Conservation (phyloP, 768 basidiomycete genomes). For the Boletus rubropictus region DNA sequence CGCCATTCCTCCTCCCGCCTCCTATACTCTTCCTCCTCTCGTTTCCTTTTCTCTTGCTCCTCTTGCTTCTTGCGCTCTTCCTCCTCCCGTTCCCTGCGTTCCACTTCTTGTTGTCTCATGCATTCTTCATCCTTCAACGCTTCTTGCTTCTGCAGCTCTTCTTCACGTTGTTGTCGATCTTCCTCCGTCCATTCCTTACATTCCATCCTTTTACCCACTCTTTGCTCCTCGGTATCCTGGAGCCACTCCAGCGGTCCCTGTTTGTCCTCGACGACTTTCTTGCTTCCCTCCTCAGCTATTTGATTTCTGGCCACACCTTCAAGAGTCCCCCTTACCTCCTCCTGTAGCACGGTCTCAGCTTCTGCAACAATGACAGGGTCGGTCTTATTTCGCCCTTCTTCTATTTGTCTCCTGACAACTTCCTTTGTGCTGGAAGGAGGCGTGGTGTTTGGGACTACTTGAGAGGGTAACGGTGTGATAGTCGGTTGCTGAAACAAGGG, state of each 20-base stretch:
- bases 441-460: neutral
- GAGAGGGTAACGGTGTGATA: constrained; percentile 21
- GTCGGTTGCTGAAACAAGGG: constrained; percentile 11
- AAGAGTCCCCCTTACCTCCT: neutral
- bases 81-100: constrained; percentile 23
- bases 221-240: neutral
- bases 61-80: neutral
- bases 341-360: neutral
- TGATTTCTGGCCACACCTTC: neutral
- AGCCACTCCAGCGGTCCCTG: neutral
- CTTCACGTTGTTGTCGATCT: neutral
- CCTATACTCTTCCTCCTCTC: constrained; percentile 29
- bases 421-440: constrained; percentile 20
- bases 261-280: constrained; percentile 16
- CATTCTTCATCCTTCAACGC: constrained; percentile 12
- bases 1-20: constrained; percentile 32
- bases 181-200: neutral
- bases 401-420: constrained; percentile 38
- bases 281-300: constrained; percentile 15
- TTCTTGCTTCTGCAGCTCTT: constrained; percentile 1
- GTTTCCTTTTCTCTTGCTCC: constrained; percentile 9
- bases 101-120: constrained; percentile 16
- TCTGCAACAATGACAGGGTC: neutral
- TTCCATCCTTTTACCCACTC: neutral
- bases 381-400: constrained; percentile 21